Conservation (phyloP, 73 alveolate species). For the Stentor roeselii region DNA sequence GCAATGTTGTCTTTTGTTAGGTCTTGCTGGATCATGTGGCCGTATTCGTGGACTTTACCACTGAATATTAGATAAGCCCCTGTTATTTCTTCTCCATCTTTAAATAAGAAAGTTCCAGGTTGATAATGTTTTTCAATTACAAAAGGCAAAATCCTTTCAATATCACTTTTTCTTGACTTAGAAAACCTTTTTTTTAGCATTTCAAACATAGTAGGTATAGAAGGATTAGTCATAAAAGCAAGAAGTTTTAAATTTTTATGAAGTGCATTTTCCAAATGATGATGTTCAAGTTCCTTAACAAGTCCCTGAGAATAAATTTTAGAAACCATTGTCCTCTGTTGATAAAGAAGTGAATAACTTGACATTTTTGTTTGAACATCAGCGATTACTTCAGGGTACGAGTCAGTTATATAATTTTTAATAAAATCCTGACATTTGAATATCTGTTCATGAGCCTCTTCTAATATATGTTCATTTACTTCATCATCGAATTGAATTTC, state of each 20-base stretch:
- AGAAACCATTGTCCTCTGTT: background rate
- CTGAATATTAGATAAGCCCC: conserved; percentile 26
- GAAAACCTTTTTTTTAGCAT: background rate
- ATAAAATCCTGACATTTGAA: background rate
- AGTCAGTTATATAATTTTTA: conserved; percentile 26
- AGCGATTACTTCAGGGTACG: conserved; percentile 32
- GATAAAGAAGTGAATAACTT: background rate
- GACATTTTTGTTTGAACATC: conserved; percentile 32
- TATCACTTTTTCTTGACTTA: background rate
- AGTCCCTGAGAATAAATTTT: conserved; percentile 1
- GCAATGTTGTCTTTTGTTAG: conserved; percentile 33
- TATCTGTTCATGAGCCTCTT: conserved; percentile 24
- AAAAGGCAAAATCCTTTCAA: background rate
- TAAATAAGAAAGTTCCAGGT: conserved; percentile 10
- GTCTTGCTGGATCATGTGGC: conserved; percentile 22
- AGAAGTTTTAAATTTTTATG: background rate
- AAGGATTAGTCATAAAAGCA: background rate
- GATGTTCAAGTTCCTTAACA: background rate
- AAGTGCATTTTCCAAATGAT: background rate
- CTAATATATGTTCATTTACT: background rate
- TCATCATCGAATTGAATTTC: conserved; percentile 28
- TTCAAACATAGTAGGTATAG: background rate
- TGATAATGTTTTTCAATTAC: conserved; percentile 19
- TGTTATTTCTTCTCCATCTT: conserved; percentile 29
- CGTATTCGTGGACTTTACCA: background rate